Conservation (phyloP, 1,139 yeast species). For the Magnusiomyces clavatus region DNA sequence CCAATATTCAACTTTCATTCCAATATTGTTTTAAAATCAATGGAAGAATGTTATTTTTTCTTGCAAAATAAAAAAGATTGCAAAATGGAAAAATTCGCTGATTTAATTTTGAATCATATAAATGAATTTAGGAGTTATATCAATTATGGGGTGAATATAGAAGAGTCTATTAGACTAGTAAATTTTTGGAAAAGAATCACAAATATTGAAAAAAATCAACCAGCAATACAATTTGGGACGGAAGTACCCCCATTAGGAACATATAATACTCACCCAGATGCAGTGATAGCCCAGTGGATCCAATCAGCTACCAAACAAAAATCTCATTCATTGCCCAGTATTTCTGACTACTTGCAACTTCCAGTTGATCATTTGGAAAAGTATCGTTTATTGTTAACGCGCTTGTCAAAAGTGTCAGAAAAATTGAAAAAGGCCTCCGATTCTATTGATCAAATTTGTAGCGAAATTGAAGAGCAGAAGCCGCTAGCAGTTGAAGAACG, state of each 20-base stretch:
- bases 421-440: conserved; percentile 2
- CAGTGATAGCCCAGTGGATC: conserved; percentile 23
- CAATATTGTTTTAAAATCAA: conserved; percentile 16
- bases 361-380: conserved; percentile 16
- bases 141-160: conserved; percentile 16
- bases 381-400: conserved; percentile 6
- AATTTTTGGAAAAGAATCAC: conserved; percentile 14
- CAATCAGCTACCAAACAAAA: conserved; percentile 16
- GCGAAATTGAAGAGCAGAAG: conserved; percentile 11
- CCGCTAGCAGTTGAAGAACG: conserved; percentile 11
- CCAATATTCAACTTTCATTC: conserved; percentile 22
- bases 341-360: conserved; percentile 21
- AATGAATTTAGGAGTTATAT: conserved; percentile 17
- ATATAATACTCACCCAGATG: conserved; percentile 21
- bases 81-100: conserved; percentile 15
- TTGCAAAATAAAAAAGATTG: conserved; percentile 8
- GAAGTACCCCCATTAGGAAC: conserved; percentile 16
- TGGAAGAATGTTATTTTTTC: conserved; percentile 17
- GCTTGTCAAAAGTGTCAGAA: conserved; percentile 5
- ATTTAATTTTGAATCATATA: conserved; percentile 12
- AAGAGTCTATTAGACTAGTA: conserved; percentile 10
- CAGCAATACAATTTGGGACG: conserved; percentile 13
- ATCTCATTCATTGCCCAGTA: conserved; percentile 17
- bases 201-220: conserved; percentile 13
- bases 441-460: conserved; percentile 7